A percentile compares a stretch with the other conserved stretches of the same genome.
Conservation (phyloP, 2,329 filamentous ascomycete species). For the Geosmithia putterillii region DNA sequence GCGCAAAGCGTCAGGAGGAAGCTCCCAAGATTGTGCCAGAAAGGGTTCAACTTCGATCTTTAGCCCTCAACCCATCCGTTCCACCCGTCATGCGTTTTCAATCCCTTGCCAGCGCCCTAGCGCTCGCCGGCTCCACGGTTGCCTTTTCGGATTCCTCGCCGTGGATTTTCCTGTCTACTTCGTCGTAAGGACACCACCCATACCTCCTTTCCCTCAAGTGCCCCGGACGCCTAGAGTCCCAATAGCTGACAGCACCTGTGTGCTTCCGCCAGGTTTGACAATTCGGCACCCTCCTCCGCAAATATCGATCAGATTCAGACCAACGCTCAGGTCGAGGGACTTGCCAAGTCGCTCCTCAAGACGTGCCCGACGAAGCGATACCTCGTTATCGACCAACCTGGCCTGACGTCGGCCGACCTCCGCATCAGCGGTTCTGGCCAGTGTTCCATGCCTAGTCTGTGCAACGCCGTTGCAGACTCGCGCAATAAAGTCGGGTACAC, state of each 20-base stretch:
- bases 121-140: constrained; percentile 44
- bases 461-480: constrained; percentile 21
- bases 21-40: not conserved
- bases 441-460: constrained; percentile 42
- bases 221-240: too few relatives aligned
- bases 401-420: constrained; percentile 60
- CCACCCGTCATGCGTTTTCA: constrained; percentile 38
- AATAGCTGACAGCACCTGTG: not conserved
- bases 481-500: constrained; percentile 26
- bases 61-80: not conserved
- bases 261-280: constrained; percentile 16
- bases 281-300: constrained; percentile 9
- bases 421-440: constrained; percentile 22
- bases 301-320: constrained; percentile 33
- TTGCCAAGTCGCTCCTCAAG: constrained; percentile 40
- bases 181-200: constrained; percentile 46
- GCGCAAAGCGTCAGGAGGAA: not conserved
- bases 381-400: constrained; percentile 66
- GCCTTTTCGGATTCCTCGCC: constrained; percentile 83
- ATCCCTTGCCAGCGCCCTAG: constrained; percentile 35
- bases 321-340: constrained; percentile 26
- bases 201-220: not conserved
- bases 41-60: not conserved
- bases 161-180: constrained; percentile 77
- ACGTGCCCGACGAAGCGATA: constrained; percentile 65